Percentiles rank a stretch among this genome's conserved stretches.
phyloP scores from a whole-genome alignment of 495 filamentous ascomycete species.

The Xylaria grammica region DNA sequence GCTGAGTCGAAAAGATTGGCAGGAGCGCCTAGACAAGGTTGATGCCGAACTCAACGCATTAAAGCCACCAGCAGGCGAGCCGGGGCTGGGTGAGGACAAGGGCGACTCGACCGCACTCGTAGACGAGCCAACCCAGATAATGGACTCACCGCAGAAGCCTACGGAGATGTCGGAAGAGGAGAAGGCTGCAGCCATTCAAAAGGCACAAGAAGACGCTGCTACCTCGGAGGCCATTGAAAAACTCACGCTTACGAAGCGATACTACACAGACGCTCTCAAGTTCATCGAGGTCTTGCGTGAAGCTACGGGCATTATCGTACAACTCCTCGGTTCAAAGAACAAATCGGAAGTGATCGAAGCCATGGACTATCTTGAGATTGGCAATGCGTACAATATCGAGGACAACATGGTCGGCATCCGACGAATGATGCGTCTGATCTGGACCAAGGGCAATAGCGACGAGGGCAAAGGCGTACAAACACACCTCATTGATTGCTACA shows the following conservation, averaged over 20 bases:
- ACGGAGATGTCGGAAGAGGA: slow-evolving; percentile 64
- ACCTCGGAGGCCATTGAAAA: slow-evolving; percentile 81
- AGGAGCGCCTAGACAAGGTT: slow-evolving; percentile 74
- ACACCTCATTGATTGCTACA: slow-evolving; percentile 97
- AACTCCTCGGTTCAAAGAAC: slow-evolving; percentile 89
- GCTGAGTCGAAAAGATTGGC: slow-evolving; percentile 84
- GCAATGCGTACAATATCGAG: slow-evolving; percentile 94
- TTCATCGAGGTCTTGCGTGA: slow-evolving; percentile 95
- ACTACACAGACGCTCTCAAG: slow-evolving; percentile 87
- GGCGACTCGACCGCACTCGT: slow-evolving; percentile 68
- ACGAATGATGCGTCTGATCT: slow-evolving; percentile 94
- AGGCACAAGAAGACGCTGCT: slow-evolving; percentile 71
- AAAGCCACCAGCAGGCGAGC: slow-evolving; percentile 77
- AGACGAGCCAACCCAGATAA: slow-evolving; percentile 88
- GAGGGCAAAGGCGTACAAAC: slow-evolving; percentile 98
- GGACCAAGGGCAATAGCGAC: slow-evolving; percentile 99
- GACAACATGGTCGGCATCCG: slow-evolving; percentile 88
- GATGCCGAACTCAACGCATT: slow-evolving; percentile 81
- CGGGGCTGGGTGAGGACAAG: slow-evolving; percentile 70
- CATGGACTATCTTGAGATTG: slow-evolving; percentile 96
- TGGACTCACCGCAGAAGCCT: slow-evolving; percentile 41
- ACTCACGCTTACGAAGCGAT: slow-evolving; percentile 84
- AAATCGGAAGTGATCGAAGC: slow-evolving; percentile 98
- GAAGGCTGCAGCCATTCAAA: slow-evolving; percentile 61
- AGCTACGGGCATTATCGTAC: slow-evolving; percentile 76